These are phyloP conservation scores for Aureobasidium melanogenum DNA, from an alignment of 2,329 filamentous ascomycete genomes.

Conservation along the genomic window DNA sequence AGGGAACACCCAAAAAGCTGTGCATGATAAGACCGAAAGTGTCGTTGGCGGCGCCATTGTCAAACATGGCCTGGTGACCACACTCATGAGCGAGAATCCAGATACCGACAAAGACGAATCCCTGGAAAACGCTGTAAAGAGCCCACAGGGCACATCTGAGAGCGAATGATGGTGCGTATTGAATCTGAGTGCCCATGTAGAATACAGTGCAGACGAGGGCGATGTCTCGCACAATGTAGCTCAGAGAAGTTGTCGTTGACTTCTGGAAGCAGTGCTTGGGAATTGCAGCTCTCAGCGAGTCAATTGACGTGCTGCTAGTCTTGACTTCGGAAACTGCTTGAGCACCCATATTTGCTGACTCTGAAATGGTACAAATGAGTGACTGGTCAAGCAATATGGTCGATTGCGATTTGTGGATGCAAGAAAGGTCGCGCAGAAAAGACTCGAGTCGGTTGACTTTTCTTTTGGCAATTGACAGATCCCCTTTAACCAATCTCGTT, in stretches of 20 bases:
- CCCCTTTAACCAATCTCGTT: constrained; percentile 8
- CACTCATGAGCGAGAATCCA: constrained; percentile 66
- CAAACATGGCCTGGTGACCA: constrained; percentile 61
- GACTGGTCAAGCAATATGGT: constrained; percentile 1
- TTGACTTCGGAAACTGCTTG: neutral
- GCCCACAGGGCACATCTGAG: constrained; percentile 57
- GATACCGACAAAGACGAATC: constrained; percentile 57
- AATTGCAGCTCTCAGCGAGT: constrained; percentile 51
- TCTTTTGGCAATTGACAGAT: constrained; percentile 1
- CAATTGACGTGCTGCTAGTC: neutral
- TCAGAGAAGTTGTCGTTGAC: constrained; percentile 63
- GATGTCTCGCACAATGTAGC: constrained; percentile 79
- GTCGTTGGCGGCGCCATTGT: constrained; percentile 49
- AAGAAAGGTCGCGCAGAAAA: constrained; percentile 6
- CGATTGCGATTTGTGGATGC: constrained; percentile 1
- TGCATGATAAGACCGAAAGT: constrained; percentile 56
- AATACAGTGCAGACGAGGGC: constrained; percentile 65
- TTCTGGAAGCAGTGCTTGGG: constrained; percentile 95
- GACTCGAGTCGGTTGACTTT: neutral
- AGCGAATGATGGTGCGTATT: constrained; percentile 62
- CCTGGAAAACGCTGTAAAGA: constrained; percentile 55
- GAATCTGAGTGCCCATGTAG: constrained; percentile 79
- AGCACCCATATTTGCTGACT: constrained; percentile 8
- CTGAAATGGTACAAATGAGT: neutral
- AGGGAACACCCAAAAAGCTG: constrained; percentile 58